Conservation (phyloP, 495 filamentous ascomycete species). For the Aspergillus avenaceus region DNA sequence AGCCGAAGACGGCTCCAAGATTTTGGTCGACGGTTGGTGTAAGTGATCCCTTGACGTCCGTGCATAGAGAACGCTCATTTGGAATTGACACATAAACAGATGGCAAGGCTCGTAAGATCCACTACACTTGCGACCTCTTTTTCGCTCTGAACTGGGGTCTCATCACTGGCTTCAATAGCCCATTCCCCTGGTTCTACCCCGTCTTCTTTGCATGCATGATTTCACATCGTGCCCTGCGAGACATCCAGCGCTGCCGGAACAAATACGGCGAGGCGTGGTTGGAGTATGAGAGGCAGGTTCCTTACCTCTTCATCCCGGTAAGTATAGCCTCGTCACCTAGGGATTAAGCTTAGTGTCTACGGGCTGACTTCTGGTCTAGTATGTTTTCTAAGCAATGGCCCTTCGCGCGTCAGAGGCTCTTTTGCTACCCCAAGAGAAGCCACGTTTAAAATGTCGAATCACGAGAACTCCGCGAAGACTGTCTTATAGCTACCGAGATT, state of each 20-base stretch:
- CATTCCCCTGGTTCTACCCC: slow-evolving; percentile 97
- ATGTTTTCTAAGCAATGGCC: slow-evolving; percentile 11
- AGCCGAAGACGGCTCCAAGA: slow-evolving; percentile 70
- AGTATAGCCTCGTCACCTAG: slow-evolving; percentile 32
- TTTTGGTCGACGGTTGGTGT: slow-evolving; percentile 91
- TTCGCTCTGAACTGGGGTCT: slow-evolving; percentile 66
- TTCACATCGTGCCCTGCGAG: slow-evolving; percentile 76
- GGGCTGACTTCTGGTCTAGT: slow-evolving; percentile 5
- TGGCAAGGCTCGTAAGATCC: slow-evolving; percentile 86
- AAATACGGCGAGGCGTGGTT: slow-evolving; percentile 93
- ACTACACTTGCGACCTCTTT: slow-evolving; percentile 87
- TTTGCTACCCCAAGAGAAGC: neutral
- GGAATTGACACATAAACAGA: slow-evolving; percentile 32
- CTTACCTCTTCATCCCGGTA: slow-evolving; percentile 95
- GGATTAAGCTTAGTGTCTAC: too few species aligned
- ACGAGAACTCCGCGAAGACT: neutral
- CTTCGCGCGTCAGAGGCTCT: neutral
- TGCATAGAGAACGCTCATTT: neutral
- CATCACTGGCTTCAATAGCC: slow-evolving; percentile 66
- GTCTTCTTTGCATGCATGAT: slow-evolving; percentile 92
- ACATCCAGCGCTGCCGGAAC: slow-evolving; percentile 75
- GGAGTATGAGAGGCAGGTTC: slow-evolving; percentile 83
- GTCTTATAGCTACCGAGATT: neutral
- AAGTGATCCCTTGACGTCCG: slow-evolving; percentile 24
- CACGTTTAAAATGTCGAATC: neutral